Evolutionary conservation across 768 basidiomycete genomes (phyloP).

Genomic region (Leccinellum luteum): DNA sequence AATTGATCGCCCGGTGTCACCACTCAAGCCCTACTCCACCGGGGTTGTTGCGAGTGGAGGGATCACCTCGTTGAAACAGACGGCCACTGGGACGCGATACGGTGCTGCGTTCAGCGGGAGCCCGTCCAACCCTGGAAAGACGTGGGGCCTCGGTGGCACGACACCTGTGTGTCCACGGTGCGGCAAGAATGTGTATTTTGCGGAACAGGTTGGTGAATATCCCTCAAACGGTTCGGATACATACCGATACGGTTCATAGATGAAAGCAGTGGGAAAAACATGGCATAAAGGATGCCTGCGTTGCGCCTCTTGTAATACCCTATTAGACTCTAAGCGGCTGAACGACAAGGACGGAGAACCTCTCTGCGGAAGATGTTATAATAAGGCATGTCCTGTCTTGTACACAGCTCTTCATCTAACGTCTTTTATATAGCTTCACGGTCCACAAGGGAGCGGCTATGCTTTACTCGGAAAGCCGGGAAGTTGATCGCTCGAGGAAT

Average conservation of each 20-base stretch:
- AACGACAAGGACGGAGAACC: slow-evolving; percentile 76
- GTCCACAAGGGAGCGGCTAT: slow-evolving; percentile 73
- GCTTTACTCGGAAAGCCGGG: slow-evolving; percentile 60
- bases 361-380: slow-evolving; percentile 69
- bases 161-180: slow-evolving; percentile 68
- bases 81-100: slow-evolving; percentile 64
- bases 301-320: slow-evolving; percentile 68
- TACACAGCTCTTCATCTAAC: not conserved
- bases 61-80: slow-evolving; percentile 37
- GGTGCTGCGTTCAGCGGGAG: slow-evolving; percentile 52
- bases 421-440: slow-evolving; percentile 51
- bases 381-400: slow-evolving; percentile 43
- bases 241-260: slow-evolving; percentile 38
- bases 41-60: slow-evolving; percentile 11
- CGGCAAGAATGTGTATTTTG: slow-evolving; percentile 77
- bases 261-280: slow-evolving; percentile 78
- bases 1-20: slow-evolving; percentile 22
- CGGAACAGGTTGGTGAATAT: slow-evolving; percentile 59
- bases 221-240: not conserved
- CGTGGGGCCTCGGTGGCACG: slow-evolving; percentile 51
- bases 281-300: slow-evolving; percentile 77
- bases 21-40: slow-evolving; percentile 26
- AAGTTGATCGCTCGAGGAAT: slow-evolving; percentile 26
- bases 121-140: slow-evolving; percentile 40
- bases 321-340: slow-evolving; percentile 68